phyloP scores from a whole-genome alignment of 371 early-diverging fungal species.

The Nematocida ausubeli region DNA sequence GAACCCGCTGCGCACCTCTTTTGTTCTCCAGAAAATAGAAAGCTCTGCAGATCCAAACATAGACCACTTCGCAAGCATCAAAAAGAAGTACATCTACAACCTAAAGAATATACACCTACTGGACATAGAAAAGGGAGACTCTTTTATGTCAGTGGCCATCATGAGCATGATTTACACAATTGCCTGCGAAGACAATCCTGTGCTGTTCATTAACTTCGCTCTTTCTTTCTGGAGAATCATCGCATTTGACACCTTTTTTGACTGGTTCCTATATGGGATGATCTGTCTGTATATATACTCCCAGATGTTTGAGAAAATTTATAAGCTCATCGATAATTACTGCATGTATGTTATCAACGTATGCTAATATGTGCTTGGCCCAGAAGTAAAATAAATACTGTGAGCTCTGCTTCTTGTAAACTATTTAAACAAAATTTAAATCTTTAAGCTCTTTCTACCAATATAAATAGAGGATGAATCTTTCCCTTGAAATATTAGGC shows the following conservation, averaged over 20 bases:
- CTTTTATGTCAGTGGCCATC: constrained; percentile 12
- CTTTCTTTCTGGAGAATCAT: constrained; percentile 67
- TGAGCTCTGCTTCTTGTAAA: too few relatives aligned
- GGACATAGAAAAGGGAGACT: constrained; percentile 3
- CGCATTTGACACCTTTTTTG: constrained; percentile 63
- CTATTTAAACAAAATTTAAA: too few relatives aligned
- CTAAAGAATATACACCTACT: constrained; percentile 17
- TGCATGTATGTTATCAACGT: constrained; percentile 39
- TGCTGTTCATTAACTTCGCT: constrained; percentile 62
- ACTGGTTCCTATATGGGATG: constrained; percentile 52
- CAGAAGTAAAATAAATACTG: too few relatives aligned
- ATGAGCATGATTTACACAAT: constrained; percentile 51
- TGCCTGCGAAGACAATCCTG: constrained; percentile 9
- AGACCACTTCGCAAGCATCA: constrained; percentile 11
- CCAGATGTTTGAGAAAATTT: constrained; percentile 44
- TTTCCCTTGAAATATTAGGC: too few relatives aligned
- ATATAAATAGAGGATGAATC: too few relatives aligned
- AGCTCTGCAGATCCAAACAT: not conserved
- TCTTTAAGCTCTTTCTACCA: too few relatives aligned
- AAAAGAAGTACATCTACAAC: constrained; percentile 29
- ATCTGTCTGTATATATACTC: constrained; percentile 46
- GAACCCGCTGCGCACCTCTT: constrained; percentile 2
- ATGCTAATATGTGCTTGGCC: too few relatives aligned
- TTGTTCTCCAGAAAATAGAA: not conserved
- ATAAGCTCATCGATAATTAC: constrained; percentile 53